Evolutionary conservation across 495 filamentous ascomycete genomes (phyloP), one percentile per base, ranked within the genome.

Genomic region (Pseudoneurospora amorphoporcata): DNA sequence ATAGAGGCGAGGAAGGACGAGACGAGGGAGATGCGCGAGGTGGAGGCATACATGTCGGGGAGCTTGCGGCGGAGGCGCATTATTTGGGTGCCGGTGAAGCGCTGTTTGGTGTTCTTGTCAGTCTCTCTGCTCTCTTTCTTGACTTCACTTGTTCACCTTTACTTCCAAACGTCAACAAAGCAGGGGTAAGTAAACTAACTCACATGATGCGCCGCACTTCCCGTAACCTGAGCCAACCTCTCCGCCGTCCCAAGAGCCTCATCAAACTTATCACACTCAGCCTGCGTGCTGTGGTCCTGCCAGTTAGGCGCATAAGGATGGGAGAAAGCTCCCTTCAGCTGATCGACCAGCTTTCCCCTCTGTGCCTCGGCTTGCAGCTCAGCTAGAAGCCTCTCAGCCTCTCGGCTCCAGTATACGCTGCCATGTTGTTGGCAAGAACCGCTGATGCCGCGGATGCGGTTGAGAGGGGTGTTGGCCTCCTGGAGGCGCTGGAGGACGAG

Each of bases 41-140:
- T 97, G 47, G 86, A 84, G 73, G 87, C 84, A 81, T 99, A 99
- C 47, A 93, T 89, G 4, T 90, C 86, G 3, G 95, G 94, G 75
- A 93, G 86, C 72, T 92, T 92, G 53, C 87, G 84, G 72, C 89
- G 89, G 82, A 98, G 95, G 2, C 94, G 89, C 73, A 97, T 87
- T 73, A 99, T 98, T 80, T 99, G 95, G 5, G 94, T 93, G 16
- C 95, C 95, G n/a, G 95, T 99, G 81, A 99, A 99, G 75, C 95
- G 91, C 93, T 98, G 75, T 40, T 16, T 40, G 39, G 37, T 32
- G 16, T 4, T 8, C 8, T 8, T 47, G 77, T 85, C 68, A 84
- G 78, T 72, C 65, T 39, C 69, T 39, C 40, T 7, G 8, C 17
- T 32, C 17, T 10, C 35, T 39, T 9, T 10, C 35, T 39, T 9